Evolutionary conservation across 768 basidiomycete genomes (phyloP).

Genomic region (Zangia roseola): DNA sequence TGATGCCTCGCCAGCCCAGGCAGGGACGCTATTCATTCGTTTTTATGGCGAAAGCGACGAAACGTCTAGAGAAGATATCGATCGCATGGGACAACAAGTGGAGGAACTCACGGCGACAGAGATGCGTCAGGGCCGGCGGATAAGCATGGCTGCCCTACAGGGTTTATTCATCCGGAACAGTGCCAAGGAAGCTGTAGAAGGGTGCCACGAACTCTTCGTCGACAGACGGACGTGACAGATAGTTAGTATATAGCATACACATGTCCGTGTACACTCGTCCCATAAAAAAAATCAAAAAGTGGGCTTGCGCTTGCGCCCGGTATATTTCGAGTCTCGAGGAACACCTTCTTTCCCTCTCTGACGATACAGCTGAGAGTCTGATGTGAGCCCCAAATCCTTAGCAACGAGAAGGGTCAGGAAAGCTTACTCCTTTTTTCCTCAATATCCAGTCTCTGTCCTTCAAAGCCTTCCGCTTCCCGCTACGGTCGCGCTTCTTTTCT

Average conservation of each 20-base stretch:
- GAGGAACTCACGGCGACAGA: constrained; percentile 54
- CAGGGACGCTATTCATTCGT: constrained; percentile 68
- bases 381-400: constrained; percentile 5
- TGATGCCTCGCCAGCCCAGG: constrained; percentile 84
- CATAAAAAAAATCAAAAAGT: constrained; percentile 57
- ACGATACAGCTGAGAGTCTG: constrained; percentile 62
- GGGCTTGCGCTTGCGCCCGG: constrained; percentile 83
- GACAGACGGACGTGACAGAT: constrained; percentile 27
- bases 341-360: constrained; percentile 84
- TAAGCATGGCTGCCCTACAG: constrained; percentile 97
- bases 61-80: constrained; percentile 34
- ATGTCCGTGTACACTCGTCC: not conserved
- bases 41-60: constrained; percentile 70
- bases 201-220: constrained; percentile 44
- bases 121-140: constrained; percentile 48
- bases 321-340: constrained; percentile 84
- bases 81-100: constrained; percentile 51
- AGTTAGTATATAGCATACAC: constrained; percentile 9
- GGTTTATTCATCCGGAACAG: constrained; percentile 87
- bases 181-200: constrained; percentile 53
- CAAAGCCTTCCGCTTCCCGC: constrained; percentile 65
- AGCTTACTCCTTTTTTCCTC: constrained; percentile 89
- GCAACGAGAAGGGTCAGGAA: not conserved
- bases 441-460: constrained; percentile 92
- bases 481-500: constrained; percentile 53